Evolutionary conservation across 177 flowering plant species (phyloP), one percentile per base, ranked within the genome.

Genomic region (Vitis hybrid): DNA sequence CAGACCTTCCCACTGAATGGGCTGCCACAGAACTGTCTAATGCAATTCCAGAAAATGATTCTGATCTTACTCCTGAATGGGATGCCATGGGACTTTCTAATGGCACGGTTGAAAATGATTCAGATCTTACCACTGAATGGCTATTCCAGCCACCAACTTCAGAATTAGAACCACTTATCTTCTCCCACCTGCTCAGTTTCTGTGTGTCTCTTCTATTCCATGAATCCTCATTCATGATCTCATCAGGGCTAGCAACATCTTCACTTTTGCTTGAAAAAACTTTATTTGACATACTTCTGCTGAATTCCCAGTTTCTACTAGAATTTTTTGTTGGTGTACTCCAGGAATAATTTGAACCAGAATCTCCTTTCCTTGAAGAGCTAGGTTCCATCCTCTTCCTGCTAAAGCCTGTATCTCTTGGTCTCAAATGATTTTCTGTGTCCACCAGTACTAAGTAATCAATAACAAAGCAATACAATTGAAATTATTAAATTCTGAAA

Each of bases 311-410:
- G 45, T 51, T 76, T 45, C 52, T 71, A 49, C 64, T 71, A 26
- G 87, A 67, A 71, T 58, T 72, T 76, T 74, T 88, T 66, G 82
- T 76, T n/a, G 78, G 68, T 56, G 84, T 85, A 76, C 80, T 76
- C 85, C 90, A 87, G 18, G 84, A 50, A 67, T 84, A 85, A 80
- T 64, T 84, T 13, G 78, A 65, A 75, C 65, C 50, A 52, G 71
- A 67, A 74, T 77, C 73, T 57, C 85, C 90, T 74, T 72, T 86
- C 14, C 81, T 79, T 2, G 91, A 91, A 76, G 97, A 91, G 55
- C 86, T 70, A n/a, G 84, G 84, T 50, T 87, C 96, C 71, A 83
- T 74, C 14, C 82, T 87, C 72, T 83, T 84, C 71, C 85, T 80
- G 72, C 78, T 66, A 74, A 77, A 84, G 70, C 89, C 67, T 70